Base-by-base conservation (phyloP, 108 stramenopile genomes). In the Epithemia pelagica region DNA sequence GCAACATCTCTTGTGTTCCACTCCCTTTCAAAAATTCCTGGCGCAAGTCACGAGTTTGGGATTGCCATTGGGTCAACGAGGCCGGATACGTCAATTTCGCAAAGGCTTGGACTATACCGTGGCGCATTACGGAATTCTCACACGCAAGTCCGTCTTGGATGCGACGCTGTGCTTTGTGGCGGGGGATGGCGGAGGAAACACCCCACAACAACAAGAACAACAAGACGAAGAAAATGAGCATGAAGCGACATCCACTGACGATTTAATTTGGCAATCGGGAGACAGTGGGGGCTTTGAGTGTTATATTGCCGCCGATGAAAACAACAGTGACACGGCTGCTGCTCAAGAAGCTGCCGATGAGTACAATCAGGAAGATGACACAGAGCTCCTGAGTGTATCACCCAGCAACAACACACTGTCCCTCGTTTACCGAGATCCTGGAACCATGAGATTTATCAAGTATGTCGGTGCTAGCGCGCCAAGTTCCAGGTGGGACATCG, bases 61-160 rank as follows among this genome's bases (percentile, higher is more conserved):
- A 2, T 63, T 70, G 18, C 87, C 91, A 28, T 71, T 84, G 1
- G 92, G 83, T 0, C 77, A 83, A 25, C 71, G 84, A 15, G 83
- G 84, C 0, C 56, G 78, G n/a, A 81, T 92, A 21, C 80, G 97
- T 33, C 83, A 95, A 7, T 98, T 98, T 74, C 90, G 97, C 0
- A 94, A 95, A 21, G 97, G 97, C 0, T 75, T 97, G 28, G 97
- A 98, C 77, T 98, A 98, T 69, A 97, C 96, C 0, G 95, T 98
- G 24, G 97, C 97, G 2, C 94, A 97, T 65, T 85, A 95, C 75
- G 94, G 93, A 1, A 23, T 68, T 20, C 74, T 92, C 20, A 86
- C 86, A 27, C 72, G 78, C 0, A 55, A 76, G 59, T 53, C 86
- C 26, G 91, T 93, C 5, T 67, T 96, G 68, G 96, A 96, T 75